phyloP scores from a whole-genome alignment of 2,329 filamentous ascomycete species.

The Xylariaceae sp. region DNA sequence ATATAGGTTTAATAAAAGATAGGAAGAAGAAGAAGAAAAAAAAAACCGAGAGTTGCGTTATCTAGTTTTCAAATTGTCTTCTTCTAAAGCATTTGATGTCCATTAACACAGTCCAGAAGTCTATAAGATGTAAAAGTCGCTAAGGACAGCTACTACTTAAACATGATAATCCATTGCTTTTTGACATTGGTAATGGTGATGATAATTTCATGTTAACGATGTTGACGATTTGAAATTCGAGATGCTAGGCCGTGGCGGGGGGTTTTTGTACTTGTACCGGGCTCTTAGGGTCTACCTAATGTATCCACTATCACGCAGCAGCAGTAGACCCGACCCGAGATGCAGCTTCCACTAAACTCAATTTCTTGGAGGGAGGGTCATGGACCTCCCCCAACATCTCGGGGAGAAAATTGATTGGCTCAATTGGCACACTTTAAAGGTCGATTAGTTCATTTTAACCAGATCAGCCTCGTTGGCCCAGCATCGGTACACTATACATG shows the following conservation, averaged over 20 bases:
- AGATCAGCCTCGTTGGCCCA: slow-evolving; percentile 27
- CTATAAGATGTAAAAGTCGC: too few species aligned
- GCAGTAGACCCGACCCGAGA: slow-evolving; percentile 27
- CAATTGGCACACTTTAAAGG: neutral
- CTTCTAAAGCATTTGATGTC: too few species aligned
- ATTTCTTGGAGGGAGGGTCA: slow-evolving; percentile 8
- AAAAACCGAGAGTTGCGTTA: too few species aligned
- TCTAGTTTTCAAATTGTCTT: too few species aligned
- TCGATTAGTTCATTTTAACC: slow-evolving; percentile 25
- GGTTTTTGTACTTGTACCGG: too few species aligned
- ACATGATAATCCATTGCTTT: neutral
- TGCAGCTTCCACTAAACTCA: slow-evolving; percentile 16
- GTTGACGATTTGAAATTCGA: too few species aligned
- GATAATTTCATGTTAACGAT: neutral
- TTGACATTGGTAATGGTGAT: neutral
- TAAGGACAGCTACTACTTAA: too few species aligned
- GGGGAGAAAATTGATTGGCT: slow-evolving; percentile 14
- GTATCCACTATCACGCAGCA: slow-evolving; percentile 1
- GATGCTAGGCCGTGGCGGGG: too few species aligned
- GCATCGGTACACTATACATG: neutral
- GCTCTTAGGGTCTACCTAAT: neutral
- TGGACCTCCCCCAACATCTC: slow-evolving; percentile 27
- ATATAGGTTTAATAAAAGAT: too few species aligned
- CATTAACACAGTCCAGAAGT: too few species aligned
- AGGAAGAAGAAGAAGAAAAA: too few species aligned